Percentiles rank a stretch among this genome's conserved stretches.
phyloP scores from a whole-genome alignment of 2,329 filamentous ascomycete genomes.

The Aspergillus flavus region DNA sequence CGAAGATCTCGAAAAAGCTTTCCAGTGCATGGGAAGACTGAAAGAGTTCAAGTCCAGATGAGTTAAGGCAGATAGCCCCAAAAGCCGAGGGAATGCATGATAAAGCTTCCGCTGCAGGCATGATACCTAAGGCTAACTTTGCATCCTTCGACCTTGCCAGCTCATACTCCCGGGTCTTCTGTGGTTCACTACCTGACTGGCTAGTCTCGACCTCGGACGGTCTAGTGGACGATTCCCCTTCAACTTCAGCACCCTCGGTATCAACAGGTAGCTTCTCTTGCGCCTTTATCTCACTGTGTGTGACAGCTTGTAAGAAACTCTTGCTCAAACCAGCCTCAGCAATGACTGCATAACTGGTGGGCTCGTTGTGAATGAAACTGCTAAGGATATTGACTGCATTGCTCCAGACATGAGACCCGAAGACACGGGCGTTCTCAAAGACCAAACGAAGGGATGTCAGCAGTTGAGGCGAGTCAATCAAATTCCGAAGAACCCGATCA shows the following conservation, averaged over 20 bases:
- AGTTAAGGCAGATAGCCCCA: constrained; percentile 91
- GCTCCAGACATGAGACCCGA: constrained; percentile 94
- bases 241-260: constrained; percentile 33
- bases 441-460: constrained; percentile 78
- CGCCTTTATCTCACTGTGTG: constrained; percentile 44
- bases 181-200: constrained; percentile 21
- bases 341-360: constrained; percentile 94
- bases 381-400: constrained; percentile 89
- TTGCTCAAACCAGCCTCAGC: constrained; percentile 90
- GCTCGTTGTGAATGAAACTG: constrained; percentile 98
- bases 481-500: constrained; percentile 84
- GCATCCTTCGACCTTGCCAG: constrained; percentile 34
- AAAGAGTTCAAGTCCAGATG: constrained; percentile 83
- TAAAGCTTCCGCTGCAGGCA: constrained; percentile 88
- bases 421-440: constrained; percentile 75
- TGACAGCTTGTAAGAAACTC: constrained; percentile 82
- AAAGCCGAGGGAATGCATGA: constrained; percentile 83
- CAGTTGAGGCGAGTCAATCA: constrained; percentile 89
- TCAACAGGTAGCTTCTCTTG: constrained; percentile 35
- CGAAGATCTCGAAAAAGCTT: constrained; percentile 93
- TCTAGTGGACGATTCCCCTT: constrained; percentile 41
- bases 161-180: constrained; percentile 31
- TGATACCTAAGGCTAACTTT: constrained; percentile 67
- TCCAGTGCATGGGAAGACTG: constrained; percentile 79
- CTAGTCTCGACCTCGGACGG: constrained; percentile 30